Base-by-base conservation (phyloP, 2,329 filamentous ascomycete genomes). In the Pseudocercospora cruenta region DNA sequence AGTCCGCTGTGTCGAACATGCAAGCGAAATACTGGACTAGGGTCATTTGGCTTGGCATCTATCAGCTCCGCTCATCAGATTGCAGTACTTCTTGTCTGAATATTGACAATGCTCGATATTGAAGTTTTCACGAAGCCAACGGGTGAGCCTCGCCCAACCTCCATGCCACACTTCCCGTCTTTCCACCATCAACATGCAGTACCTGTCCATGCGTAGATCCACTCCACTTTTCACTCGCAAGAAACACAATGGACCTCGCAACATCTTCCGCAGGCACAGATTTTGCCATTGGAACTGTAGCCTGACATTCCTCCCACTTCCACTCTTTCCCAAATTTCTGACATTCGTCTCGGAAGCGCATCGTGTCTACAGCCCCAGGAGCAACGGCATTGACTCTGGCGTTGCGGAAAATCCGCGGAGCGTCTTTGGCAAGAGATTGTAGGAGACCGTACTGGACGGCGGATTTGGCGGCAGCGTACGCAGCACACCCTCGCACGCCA, bases 211-310 rank as follows among this genome's bases (percentile, higher is more conserved):
- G 80, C 26, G 82, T 76, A 71, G 78, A 78, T 19, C 79, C 79
- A 70, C 79, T 80, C 72, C 78, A 83, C 58, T 77, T 78, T 67
- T 83, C 78, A 71, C 81, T 84, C 5, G 82, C 80, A n/a, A 84
- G 72, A 45, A 81, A 81, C 12, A 84, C 58, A 63, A 82, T 80
- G 2, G 75, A 78, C 72, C 80, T 80, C 26, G 82, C 82, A 33
- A 84, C 81, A 58, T 78, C 76, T 36, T 78, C 76, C 22, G 74
- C 69, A 3, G 78, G 73, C 14, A 82, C 77, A 16, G 82, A 77
- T 58, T 77, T 74, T 4, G 76, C 75, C 55, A 82, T 68, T 0
- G 79, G 78, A 19, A 73, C 70, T 69, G 82, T 84, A 55, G 81
- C 82, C 68, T 82, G 78, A 53, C 77, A 75, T 70, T 83, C 81